Evolutionary conservation across 352 stramenopile species (phyloP), one percentile per base, ranked within the genome.

Genomic region (Globisporangium abappressorium): DNA sequence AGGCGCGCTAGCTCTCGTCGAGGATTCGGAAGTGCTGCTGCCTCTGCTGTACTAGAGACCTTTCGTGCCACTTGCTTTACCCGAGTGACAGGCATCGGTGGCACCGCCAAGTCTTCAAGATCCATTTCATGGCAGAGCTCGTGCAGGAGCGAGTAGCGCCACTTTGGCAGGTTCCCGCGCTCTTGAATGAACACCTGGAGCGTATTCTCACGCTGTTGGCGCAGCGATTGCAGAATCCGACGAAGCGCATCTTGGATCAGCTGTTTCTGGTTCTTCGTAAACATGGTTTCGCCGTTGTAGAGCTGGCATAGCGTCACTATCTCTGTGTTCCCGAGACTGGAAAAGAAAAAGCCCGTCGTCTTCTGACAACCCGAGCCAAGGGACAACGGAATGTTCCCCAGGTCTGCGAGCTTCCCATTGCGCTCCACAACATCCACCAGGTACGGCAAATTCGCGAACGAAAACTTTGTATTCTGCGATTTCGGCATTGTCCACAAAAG

Each of bases 241-340:
- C 63, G 54, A 8, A 68, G 54, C 18, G 26, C 53, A 0, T 3
- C 9, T 2, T n/a, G 18, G 5, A 68, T 14, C 6, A 28, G 18
- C 1, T 5, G 3, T 24, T 15, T 34, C 53, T 54, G 12, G n/a
- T 26, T 60, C 33, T 43, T 55, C 2, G 53, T 56, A 8, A 68
- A 68, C 49, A 54, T 36, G 0, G 62, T 62, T 24, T 62, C 62
- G 2, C 62, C 62, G 26, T 68, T 68, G 53, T 33, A 68, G 24
- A 62, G 53, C 36, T 57, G 53, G 18, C 36, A 68, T 5, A 24
- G 57, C 28, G 49, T 28, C 15, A 24, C 49, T 18, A 51, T 18
- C 47, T 18, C 7, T 11, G 22, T 2, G 14, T 1, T 49, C 9
- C 36, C n/a, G 9, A 0, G 14, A 5, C 14, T 54, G 36, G 15